Percentiles rank a stretch among this genome's conserved stretches.
These are phyloP conservation scores for Zancudomyces culisetae DNA, from an alignment of 371 early-diverging fungal species.

Conservation along the genomic window DNA sequence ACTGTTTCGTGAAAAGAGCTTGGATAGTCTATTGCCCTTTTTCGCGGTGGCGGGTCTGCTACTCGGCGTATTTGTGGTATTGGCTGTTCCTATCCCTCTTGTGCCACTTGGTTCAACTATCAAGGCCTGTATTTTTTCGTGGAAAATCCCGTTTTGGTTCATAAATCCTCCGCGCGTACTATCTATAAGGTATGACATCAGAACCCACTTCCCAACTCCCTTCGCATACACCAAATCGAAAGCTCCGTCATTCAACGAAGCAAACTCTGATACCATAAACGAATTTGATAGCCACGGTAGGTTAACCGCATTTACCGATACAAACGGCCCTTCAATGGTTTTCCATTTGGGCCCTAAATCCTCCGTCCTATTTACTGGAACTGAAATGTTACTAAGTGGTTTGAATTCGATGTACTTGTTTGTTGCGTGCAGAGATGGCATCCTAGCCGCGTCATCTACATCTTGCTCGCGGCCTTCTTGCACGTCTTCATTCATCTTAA, in stretches of 20 bases:
- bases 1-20: background rate
- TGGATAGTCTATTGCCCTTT: background rate
- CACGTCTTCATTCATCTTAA: background rate
- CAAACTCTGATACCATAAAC: constrained; percentile 25
- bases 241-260: constrained; percentile 26
- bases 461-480: background rate
- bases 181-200: constrained; percentile 17
- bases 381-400: background rate
- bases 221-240: constrained; percentile 26
- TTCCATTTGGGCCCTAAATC: constrained; percentile 23
- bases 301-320: constrained; percentile 31
- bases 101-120: constrained; percentile 27
- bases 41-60: constrained; percentile 8
- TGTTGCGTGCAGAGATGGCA: background rate
- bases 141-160: constrained; percentile 21
- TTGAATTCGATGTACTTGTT: background rate
- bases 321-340: constrained; percentile 27
- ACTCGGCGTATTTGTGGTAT: constrained; percentile 9
- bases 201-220: constrained; percentile 10
- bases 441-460: background rate
- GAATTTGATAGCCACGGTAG: constrained; percentile 31
- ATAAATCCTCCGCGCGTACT: constrained; percentile 14
- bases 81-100: too few relatives aligned
- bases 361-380: background rate
- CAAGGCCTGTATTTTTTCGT: constrained; percentile 21